Evolutionary conservation across 176 grass and related monocot genomes (phyloP).

Genomic region (Musa beccarii): DNA sequence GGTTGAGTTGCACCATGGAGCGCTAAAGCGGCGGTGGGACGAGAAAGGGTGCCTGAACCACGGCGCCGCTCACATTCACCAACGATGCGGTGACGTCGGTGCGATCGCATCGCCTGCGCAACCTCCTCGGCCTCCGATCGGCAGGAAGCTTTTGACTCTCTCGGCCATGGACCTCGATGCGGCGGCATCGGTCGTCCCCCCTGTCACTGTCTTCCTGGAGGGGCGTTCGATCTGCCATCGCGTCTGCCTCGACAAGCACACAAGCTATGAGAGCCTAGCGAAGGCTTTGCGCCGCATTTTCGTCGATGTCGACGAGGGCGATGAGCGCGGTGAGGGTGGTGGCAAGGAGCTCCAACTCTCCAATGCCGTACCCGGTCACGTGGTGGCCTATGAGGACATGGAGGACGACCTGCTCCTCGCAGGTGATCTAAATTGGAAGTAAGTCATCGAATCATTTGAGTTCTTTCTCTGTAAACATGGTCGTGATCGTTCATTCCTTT

Average conservation of each 20-base stretch:
- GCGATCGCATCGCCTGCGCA: background rate
- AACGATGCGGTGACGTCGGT: background rate
- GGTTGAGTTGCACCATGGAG: background rate
- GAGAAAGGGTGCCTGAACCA: background rate
- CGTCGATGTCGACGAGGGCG: constrained; percentile 28
- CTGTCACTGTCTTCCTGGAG: constrained; percentile 74
- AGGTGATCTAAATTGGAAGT: constrained; percentile 93
- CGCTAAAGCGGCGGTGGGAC: constrained; percentile 26
- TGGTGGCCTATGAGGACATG: constrained; percentile 92
- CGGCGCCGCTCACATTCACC: background rate
- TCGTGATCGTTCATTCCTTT: background rate
- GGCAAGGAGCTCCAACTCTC: constrained; percentile 33
- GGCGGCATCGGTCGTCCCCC: constrained; percentile 48
- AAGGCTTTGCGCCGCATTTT: constrained; percentile 56
- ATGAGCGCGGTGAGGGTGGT: background rate
- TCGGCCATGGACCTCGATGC: constrained; percentile 22
- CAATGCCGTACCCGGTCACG: constrained; percentile 75
- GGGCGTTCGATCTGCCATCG: constrained; percentile 83
- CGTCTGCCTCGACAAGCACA: constrained; percentile 52
- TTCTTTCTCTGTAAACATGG: background rate
- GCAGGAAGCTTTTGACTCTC: constrained; percentile 27
- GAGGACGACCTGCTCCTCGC: constrained; percentile 88
- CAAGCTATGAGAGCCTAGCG: constrained; percentile 58
- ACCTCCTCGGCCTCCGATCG: constrained; percentile 4
- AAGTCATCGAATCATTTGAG: background rate